A percentile compares a stretch with the other conserved stretches of the same genome.
Evolutionary conservation across 148 eudicot genomes (phyloP).

Genomic region (Euryodendron excelsum): DNA sequence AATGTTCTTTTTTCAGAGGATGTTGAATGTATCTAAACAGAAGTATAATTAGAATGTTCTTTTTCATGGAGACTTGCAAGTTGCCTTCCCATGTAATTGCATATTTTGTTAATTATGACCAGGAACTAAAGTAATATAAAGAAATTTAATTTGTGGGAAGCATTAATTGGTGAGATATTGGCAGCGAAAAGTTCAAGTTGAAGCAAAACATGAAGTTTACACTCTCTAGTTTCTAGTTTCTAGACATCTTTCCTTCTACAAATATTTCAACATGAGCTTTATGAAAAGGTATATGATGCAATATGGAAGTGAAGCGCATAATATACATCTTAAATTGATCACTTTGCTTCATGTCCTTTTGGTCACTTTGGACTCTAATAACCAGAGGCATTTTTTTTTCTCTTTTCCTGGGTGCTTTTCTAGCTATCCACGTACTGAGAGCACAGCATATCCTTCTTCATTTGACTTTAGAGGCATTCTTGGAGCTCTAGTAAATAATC

Average conservation of each 20-base stretch:
- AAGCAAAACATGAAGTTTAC: too few species aligned
- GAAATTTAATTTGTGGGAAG: background rate
- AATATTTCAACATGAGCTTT: background rate
- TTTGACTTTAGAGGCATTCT: conserved; percentile 80
- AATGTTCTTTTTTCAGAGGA: too few species aligned
- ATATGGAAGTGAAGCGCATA: background rate
- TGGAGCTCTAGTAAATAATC: conserved; percentile 51
- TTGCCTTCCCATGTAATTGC: too few species aligned
- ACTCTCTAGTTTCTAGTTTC: background rate
- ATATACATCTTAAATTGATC: background rate
- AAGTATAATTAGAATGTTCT: too few species aligned
- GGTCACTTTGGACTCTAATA: background rate
- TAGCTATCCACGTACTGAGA: conserved; percentile 97
- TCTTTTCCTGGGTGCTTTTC: conserved; percentile 16
- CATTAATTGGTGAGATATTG: background rate
- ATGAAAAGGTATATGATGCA: background rate
- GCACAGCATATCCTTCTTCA: conserved; percentile 92
- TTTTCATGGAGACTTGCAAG: too few species aligned
- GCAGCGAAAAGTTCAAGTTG: background rate
- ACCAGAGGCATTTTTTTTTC: background rate
- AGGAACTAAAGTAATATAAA: background rate
- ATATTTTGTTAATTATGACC: too few species aligned
- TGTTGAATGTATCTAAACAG: too few species aligned
- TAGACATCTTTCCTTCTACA: background rate
- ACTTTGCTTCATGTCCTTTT: background rate